These are phyloP conservation scores for Blastobotrys elegans DNA, from an alignment of 1,139 yeast genomes.

Conservation along the genomic window DNA sequence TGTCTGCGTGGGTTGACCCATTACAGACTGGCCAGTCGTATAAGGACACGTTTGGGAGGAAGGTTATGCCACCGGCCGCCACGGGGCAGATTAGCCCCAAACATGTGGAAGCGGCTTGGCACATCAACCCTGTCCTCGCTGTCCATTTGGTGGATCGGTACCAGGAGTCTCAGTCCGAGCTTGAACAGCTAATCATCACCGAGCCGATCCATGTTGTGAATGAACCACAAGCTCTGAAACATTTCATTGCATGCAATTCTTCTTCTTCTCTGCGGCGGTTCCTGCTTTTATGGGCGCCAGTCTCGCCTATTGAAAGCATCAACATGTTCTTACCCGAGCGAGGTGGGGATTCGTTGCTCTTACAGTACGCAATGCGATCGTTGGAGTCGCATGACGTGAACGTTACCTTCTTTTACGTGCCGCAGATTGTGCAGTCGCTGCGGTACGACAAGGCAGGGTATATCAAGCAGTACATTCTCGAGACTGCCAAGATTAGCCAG, in stretches of 20 bases:
- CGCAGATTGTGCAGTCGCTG: constrained; percentile 91
- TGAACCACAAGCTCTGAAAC: constrained; percentile 62
- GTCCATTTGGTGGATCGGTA: constrained; percentile 58
- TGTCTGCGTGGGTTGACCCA: constrained; percentile 79
- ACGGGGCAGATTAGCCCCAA: constrained; percentile 18
- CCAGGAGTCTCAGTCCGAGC: constrained; percentile 35
- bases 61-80: constrained; percentile 9
- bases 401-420: constrained; percentile 91
- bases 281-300: constrained; percentile 68
- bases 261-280: constrained; percentile 25
- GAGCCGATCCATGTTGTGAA: constrained; percentile 60
- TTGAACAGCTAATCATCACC: constrained; percentile 45
- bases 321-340: constrained; percentile 76
- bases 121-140: constrained; percentile 68
- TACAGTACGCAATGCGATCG: constrained; percentile 89
- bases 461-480: constrained; percentile 82
- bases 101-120: constrained; percentile 50
- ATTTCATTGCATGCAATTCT: constrained; percentile 23
- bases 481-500: constrained; percentile 86
- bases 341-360: constrained; percentile 58
- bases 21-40: constrained; percentile 43
- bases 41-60: constrained; percentile 21
- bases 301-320: constrained; percentile 81
- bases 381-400: constrained; percentile 84
- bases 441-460: constrained; percentile 81